A percentile compares a stretch with the other conserved stretches of the same genome.
phyloP scores from a whole-genome alignment of 495 filamentous ascomycete species.

The Aspergillus taichungensis region DNA sequence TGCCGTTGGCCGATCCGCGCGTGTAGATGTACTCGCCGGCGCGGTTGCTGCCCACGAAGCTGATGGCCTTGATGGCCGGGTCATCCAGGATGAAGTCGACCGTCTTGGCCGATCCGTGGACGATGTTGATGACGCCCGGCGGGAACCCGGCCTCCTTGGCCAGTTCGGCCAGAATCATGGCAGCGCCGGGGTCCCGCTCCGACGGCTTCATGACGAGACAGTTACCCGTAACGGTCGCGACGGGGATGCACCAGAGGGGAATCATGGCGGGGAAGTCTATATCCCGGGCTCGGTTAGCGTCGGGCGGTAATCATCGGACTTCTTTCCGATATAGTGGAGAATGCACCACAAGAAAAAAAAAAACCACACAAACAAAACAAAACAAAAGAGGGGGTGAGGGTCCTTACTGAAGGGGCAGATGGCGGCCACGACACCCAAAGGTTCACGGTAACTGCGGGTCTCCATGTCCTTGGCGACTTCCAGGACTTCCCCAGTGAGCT shows the following conservation, averaged over 20 bases:
- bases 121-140: constrained; percentile 84
- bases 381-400: background rate
- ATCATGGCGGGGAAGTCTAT: constrained; percentile 99
- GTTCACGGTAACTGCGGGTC: constrained; percentile 86
- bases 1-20: constrained; percentile 84
- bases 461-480: constrained; percentile 99
- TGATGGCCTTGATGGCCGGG: constrained; percentile 94
- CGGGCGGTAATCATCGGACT: background rate
- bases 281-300: constrained; percentile 6
- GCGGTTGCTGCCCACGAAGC: constrained; percentile 93
- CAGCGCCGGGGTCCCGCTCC: constrained; percentile 94
- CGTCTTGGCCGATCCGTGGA: constrained; percentile 83
- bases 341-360: background rate
- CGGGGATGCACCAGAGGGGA: constrained; percentile 91
- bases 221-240: constrained; percentile 92
- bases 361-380: background rate
- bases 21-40: constrained; percentile 95
- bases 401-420: constrained; percentile 97
- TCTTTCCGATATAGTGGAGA: no score
- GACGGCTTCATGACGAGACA: constrained; percentile 93
- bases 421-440: constrained; percentile 86
- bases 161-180: constrained; percentile 95
- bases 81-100: constrained; percentile 98
- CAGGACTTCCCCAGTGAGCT: constrained; percentile 87
- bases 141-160: constrained; percentile 89